Evolutionary conservation across 1,284 basidiomycete genomes (phyloP).

Genomic region (Ganoderma multipileum): DNA sequence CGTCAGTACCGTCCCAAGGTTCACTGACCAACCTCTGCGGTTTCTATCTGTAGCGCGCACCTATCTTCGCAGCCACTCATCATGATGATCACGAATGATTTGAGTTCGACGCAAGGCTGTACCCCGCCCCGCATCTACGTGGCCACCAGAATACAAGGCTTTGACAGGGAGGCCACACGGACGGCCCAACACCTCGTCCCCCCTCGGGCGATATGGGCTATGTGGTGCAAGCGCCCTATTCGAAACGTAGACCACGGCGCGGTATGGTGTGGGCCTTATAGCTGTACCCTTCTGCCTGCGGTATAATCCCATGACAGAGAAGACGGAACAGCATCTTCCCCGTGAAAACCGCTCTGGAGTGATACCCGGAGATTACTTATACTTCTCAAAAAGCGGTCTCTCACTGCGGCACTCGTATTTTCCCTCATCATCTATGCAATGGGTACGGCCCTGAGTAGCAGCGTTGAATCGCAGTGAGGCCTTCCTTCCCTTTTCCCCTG

Average conservation of each 20-base stretch:
- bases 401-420: not conserved
- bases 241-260: not conserved
- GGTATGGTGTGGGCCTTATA: not conserved
- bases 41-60: not conserved
- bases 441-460: not conserved
- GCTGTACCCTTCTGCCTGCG: not conserved
- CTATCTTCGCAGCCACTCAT: not conserved
- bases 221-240: not conserved
- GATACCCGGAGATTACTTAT: not conserved
- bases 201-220: not conserved
- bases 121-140: not conserved
- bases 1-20: not conserved
- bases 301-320: not conserved
- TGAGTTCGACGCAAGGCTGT: not conserved
- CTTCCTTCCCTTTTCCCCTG: not conserved
- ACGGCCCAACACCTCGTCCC: not conserved
- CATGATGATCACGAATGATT: not conserved
- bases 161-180: not conserved
- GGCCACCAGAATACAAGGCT: not conserved
- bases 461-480: not conserved
- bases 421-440: not conserved
- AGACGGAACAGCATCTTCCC: not conserved
- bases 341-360: not conserved
- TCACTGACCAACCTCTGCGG: not conserved
- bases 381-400: not conserved